These are phyloP conservation scores for Lasiosphaeria hispida DNA, from an alignment of 495 filamentous ascomycete species.

Conservation along the genomic window DNA sequence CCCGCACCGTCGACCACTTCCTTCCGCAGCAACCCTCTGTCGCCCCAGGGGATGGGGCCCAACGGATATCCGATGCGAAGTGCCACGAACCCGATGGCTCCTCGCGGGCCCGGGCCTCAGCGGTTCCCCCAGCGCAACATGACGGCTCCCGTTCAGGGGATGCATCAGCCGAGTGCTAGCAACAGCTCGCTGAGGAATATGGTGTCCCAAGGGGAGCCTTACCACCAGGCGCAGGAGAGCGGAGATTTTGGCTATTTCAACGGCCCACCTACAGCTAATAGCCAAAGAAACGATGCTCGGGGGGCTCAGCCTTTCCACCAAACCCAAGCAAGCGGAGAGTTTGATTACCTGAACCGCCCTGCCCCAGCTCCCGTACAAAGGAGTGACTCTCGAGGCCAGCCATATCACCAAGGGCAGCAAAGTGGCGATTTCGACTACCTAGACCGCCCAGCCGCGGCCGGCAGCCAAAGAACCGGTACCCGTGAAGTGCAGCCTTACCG, in stretches of 20 bases:
- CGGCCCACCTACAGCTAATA: slow-evolving; percentile 25
- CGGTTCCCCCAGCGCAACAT: slow-evolving; percentile 47
- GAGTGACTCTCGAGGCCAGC: background rate
- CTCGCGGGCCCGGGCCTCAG: slow-evolving; percentile 25
- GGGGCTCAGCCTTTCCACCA: slow-evolving; percentile 1
- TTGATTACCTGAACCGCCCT: slow-evolving; percentile 7
- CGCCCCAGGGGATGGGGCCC: slow-evolving; percentile 27
- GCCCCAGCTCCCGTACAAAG: background rate
- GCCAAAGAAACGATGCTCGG: slow-evolving; percentile 18
- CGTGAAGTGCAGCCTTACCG: background rate
- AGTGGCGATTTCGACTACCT: slow-evolving; percentile 2
- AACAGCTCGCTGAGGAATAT: slow-evolving; percentile 31
- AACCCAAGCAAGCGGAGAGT: background rate
- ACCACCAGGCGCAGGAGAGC: slow-evolving; percentile 17
- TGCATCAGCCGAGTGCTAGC: slow-evolving; percentile 26
- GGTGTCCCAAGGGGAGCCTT: slow-evolving; percentile 6
- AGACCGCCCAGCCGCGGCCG: slow-evolving; percentile 1
- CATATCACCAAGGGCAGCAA: slow-evolving; percentile 1
- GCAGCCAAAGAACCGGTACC: background rate
- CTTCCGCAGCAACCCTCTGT: slow-evolving; percentile 31
- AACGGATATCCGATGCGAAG: slow-evolving; percentile 33
- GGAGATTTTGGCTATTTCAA: slow-evolving; percentile 13
- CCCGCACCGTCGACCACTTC: slow-evolving; percentile 39
- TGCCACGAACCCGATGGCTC: slow-evolving; percentile 34
- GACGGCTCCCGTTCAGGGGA: slow-evolving; percentile 45